Evolutionary conservation across 345 rosid species (phyloP).

Genomic region (Rhizophora mangle): DNA sequence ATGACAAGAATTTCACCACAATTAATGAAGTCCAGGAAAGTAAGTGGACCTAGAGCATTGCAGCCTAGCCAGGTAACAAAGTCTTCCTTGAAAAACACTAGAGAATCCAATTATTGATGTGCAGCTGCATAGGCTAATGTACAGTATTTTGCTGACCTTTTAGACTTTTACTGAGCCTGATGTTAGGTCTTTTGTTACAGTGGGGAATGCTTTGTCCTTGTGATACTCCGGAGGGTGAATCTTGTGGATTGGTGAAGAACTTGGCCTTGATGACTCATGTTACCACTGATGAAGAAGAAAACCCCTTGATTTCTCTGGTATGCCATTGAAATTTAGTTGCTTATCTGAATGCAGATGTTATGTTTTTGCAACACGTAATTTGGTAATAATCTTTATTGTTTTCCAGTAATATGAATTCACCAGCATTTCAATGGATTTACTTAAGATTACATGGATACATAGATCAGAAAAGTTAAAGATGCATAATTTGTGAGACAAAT

Average conservation of each 20-base stretch:
- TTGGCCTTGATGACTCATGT: slow-evolving; percentile 99
- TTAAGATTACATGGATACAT: too few species aligned
- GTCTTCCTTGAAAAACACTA: background rate
- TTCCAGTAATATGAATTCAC: too few species aligned
- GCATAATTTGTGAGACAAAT: too few species aligned
- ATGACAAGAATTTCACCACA: slow-evolving; percentile 80
- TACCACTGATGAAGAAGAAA: slow-evolving; percentile 90
- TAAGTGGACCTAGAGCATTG: slow-evolving; percentile 97
- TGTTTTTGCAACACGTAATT: too few species aligned
- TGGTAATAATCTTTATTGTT: too few species aligned
- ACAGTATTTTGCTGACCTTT: background rate
- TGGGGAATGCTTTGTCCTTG: slow-evolving; percentile 99
- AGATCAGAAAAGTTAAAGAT: too few species aligned
- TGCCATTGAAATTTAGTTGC: background rate
- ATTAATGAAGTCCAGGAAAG: slow-evolving; percentile 97
- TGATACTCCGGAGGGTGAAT: slow-evolving; percentile 97
- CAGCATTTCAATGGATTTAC: too few species aligned
- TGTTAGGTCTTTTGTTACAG: slow-evolving; percentile 30
- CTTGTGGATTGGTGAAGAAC: slow-evolving; percentile 96
- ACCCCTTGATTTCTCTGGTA: slow-evolving; percentile 79
- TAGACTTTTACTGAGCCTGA: background rate
- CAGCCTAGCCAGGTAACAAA: slow-evolving; percentile 90
- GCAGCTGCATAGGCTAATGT: slow-evolving; percentile 7
- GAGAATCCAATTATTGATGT: background rate
- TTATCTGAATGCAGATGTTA: background rate